Evolutionary conservation across 2,329 filamentous ascomycete species (phyloP), one percentile per base, ranked within the genome.

Genomic region (Claviceps digitariae): DNA sequence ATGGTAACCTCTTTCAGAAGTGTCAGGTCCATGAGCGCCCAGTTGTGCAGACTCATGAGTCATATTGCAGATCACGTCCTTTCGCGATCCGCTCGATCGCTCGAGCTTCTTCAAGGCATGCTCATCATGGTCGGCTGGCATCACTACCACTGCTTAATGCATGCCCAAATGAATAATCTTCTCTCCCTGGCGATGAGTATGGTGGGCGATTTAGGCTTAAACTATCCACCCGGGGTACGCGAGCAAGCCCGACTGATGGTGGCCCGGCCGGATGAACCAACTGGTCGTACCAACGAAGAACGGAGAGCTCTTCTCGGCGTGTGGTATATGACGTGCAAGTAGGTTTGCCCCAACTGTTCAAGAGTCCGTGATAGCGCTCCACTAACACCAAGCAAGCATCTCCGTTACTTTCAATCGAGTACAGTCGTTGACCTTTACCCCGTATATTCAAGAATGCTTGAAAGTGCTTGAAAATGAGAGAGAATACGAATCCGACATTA

Each of bases 321-420:
- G 1, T 81, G 77, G 72, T 80, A 78, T 55, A 56, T 81, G 31
- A 73, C 69, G 15, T 78, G 75, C 10, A 69, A 71, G 77, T 80
- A 65, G 60, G 74, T 64, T 13, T 34, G 21, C 4, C 2, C 25
- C 9, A 29, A 9, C 2, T 13, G 23, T 13, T 48, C n/a, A 23
- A 8, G 17, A 23, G 8, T n/a, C 10, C 1, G 5, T 10, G 3
- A 7, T 20, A 25, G 23, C 21, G 15, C 12, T 4, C 13, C 8
- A 31, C 53, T 51, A 6, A 50, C 15, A 9, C 9, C 20, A 5
- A 21, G 15, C n/a, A 74, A 52, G 73, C 0, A 63, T 74, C 29
- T 65, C 72, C 0, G 62, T 72, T 2, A 68, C 68, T 1, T 71
- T 75, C 57, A 62, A 72, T 50, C 67, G 71, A 57, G 67, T 73